These are phyloP conservation scores for Pinguiococcus pyrenoidosus DNA, from an alignment of 108 stramenopile genomes.

Conservation along the genomic window DNA sequence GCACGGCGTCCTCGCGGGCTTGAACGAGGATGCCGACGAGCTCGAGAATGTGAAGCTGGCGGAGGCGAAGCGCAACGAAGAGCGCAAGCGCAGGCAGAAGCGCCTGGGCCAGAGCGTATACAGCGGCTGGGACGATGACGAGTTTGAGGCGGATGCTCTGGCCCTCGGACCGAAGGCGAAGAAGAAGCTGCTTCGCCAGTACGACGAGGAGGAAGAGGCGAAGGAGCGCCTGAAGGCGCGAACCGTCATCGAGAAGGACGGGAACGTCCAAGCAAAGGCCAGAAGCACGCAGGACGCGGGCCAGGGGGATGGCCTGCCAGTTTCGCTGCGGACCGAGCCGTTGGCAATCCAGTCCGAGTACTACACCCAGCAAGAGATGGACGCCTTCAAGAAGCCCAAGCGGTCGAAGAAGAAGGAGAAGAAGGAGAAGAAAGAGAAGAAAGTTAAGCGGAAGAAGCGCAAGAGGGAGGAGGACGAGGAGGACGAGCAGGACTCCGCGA, in stretches of 20 bases:
- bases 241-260: too few species aligned
- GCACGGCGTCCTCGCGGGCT: slow-evolving; percentile 12
- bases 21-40: slow-evolving; percentile 18
- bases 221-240: slow-evolving; percentile 1
- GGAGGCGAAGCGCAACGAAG: slow-evolving; percentile 17
- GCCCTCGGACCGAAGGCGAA: background rate
- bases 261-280: too few species aligned
- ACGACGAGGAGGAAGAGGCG: background rate
- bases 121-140: slow-evolving; percentile 32
- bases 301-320: too few species aligned
- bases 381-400: slow-evolving; percentile 7
- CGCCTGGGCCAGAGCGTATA: slow-evolving; percentile 25
- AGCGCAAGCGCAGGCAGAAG: slow-evolving; percentile 10
- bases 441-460: background rate
- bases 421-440: slow-evolving; percentile 1
- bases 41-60: slow-evolving; percentile 24
- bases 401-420: slow-evolving; percentile 1
- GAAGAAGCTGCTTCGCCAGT: slow-evolving; percentile 8
- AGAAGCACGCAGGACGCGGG: too few species aligned
- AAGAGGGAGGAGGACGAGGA: background rate
- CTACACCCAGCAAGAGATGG: too few species aligned
- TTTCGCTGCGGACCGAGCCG: too few species aligned
- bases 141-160: slow-evolving; percentile 21
- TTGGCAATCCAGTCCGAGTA: too few species aligned
- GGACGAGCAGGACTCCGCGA: background rate